Evolutionary conservation across 2,329 filamentous ascomycete species (phyloP), one percentile per base, ranked within the genome.

Genomic region (Lasiodiplodia sp.): DNA sequence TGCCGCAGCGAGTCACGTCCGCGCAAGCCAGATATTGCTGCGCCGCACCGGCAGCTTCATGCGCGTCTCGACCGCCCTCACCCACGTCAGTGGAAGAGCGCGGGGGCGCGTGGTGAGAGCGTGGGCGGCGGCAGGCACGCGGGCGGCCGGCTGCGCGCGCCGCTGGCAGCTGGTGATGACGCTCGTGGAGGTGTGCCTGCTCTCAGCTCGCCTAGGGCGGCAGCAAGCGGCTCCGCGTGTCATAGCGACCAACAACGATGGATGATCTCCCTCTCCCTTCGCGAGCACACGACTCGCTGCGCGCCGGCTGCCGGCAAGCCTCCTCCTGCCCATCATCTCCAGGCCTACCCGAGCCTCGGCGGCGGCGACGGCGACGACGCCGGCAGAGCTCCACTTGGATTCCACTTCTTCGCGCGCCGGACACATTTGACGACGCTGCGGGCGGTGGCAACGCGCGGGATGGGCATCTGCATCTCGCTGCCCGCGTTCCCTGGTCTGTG

Each of bases 11-110:
- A 64, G 53, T 58, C 65, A 49, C 53, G 40, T 37, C 28, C 40
- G 51, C 64, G 52, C 52, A 66, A 57, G 40, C 64, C 52, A 58
- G 53, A 47, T 64, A 64, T 64, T 67, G 21, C 40, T 67, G 65
- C 57, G 65, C 65, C 65, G 65, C 65, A 67, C 65, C 31, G n/a
- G 47, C 28, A 51, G 25, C 28, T 51, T 63, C 23, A 63, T 63
- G 58, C 58, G 44, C 40, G 40, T 40, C 23, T 28, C 23, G 57
- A 62, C 57, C 49, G 38, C 49, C 40, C 40, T 62, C 40, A 2
- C 31, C 31, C 31, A 21, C 55, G 57, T n/a, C 37, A 31, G 25
- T 18, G 37, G 21, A 18, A 37, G 18, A 37, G 55, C 23, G 47
- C 40, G 60, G 40, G 60, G 28, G 40, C 18, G 21, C 28, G 28